Evolutionary conservation across 176 grass and related monocot species (phyloP), one percentile per base, ranked within the genome.

Genomic region (Hordeum marinum): DNA sequence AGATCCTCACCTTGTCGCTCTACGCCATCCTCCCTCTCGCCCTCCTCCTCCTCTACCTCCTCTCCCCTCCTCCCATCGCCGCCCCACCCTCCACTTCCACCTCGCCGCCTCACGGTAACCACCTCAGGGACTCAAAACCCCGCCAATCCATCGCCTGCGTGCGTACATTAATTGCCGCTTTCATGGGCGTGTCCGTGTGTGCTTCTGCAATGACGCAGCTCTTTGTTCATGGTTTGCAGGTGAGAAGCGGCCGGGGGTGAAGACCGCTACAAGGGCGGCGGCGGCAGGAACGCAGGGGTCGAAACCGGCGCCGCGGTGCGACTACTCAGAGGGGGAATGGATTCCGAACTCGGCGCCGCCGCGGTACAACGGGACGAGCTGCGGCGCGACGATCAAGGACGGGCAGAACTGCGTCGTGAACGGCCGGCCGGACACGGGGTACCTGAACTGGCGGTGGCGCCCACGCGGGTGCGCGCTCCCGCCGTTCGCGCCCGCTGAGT

Each of bases 341-440:
- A 57, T 94, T 35, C 85, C 24, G 24, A 68, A 63, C 68, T 17
- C 88, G 59, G 26, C 21, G 11, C 46, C 12, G 1, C 92, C 92
- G 17, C 65, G 60, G 62, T 97, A 97, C 81, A 91, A 85, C n/a
- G 90, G 86, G 61, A 82, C 86, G 78, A 91, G 88, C 84, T 97
- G 92, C 79, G 74, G 74, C 32, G 84, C 48, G 60, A 97, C 90
- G 36, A 97, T 97, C 80, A 92, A 90, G 77, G 68, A 83, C 50
- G 90, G 86, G 11, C 92, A 94, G 84, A 91, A 97, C 81, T 97
- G 95, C 88, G 65, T 84, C 68, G 73, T 68, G 29, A 81, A 97
- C 61, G 95, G 92, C 6, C 86, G 92, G 57, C 95, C 95, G 3
- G 90, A 97, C 79, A 88, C 78, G 1, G 82, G 86, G 6, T 97